Evolutionary conservation across 352 stramenopile species (phyloP), one percentile per base, ranked within the genome.

Genomic region (Phytophthora fragariaefolia): DNA sequence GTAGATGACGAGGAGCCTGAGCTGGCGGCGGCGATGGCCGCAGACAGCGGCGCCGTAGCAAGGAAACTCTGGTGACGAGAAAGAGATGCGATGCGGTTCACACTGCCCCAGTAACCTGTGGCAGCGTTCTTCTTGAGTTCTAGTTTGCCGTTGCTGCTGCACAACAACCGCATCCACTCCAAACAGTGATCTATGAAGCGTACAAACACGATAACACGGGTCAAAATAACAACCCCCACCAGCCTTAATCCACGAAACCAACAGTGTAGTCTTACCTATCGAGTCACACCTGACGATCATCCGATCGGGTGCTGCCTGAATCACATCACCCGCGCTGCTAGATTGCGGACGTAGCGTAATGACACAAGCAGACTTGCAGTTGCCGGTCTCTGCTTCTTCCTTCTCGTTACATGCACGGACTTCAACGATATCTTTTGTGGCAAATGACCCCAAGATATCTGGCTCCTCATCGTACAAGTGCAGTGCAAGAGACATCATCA

Each of bases 81-180:
- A 45, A 96, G 68, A 38, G 88, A 92, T 20, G 88, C 87, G 50
- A 96, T 87, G 43, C 88, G 85, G 66, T 96, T 95, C 24, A 96
- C 83, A 59, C 86, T 96, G 10, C 88, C 88, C 86, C 86, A 96
- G 47, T 84, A 79, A 1, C 88, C 88, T 0, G 86, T 96, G 4
- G 88, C 86, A 3, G 88, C 88, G 49, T 95, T 96, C 71, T 94
- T 94, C 73, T 95, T 95, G 53, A 96, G 83, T 52, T 95, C 88
- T 7, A 96, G 68, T 69, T 95, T 96, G 63, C 85, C 82, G 63
- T 96, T 95, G 64, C 77, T 92, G 17, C 76, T 82, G 59, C 88
- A 96, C 10, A 96, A 65, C 57, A 96, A 58, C 6, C 88, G 86
- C 88, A 96, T 96, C 88, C 87, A 95, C 65, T 96, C 85, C 40